These are phyloP conservation scores for Xylariaceae sp. DNA, from an alignment of 2,329 filamentous ascomycete genomes.

Conservation along the genomic window DNA sequence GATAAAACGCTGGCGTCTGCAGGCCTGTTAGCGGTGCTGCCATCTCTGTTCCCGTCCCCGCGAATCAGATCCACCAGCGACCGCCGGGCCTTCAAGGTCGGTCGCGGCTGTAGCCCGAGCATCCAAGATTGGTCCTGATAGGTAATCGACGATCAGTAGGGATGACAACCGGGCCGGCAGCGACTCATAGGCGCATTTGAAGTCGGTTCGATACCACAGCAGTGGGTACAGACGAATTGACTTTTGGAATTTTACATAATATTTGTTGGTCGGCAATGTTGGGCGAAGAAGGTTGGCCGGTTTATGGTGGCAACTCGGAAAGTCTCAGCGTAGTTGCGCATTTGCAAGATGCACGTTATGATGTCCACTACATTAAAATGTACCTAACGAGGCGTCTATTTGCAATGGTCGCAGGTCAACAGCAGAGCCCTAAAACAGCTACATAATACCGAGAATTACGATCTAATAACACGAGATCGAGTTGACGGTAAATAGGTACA, in stretches of 20 bases:
- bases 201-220: not conserved
- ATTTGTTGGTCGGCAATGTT: not conserved
- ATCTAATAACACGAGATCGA: too few relatives aligned
- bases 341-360: not conserved
- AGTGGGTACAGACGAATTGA: not conserved
- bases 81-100: constrained; percentile 49
- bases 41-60: constrained; percentile 26
- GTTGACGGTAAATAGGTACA: too few relatives aligned
- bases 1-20: constrained; percentile 17
- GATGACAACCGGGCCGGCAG: not conserved
- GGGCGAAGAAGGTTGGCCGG: constrained; percentile 3
- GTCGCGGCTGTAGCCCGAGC: constrained; percentile 48
- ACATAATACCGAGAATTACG: too few relatives aligned
- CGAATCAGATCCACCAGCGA: constrained; percentile 50
- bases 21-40: constrained; percentile 18
- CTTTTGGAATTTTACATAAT: not conserved
- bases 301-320: constrained; percentile 3
- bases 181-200: not conserved
- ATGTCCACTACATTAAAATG: too few relatives aligned
- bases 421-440: too few relatives aligned
- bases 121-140: constrained; percentile 36
- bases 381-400: too few relatives aligned
- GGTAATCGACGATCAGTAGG: not conserved
- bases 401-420: too few relatives aligned
- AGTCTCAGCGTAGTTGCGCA: not conserved